Conservation (phyloP, 345 rosid species). For the Melastoma malabathricum region DNA sequence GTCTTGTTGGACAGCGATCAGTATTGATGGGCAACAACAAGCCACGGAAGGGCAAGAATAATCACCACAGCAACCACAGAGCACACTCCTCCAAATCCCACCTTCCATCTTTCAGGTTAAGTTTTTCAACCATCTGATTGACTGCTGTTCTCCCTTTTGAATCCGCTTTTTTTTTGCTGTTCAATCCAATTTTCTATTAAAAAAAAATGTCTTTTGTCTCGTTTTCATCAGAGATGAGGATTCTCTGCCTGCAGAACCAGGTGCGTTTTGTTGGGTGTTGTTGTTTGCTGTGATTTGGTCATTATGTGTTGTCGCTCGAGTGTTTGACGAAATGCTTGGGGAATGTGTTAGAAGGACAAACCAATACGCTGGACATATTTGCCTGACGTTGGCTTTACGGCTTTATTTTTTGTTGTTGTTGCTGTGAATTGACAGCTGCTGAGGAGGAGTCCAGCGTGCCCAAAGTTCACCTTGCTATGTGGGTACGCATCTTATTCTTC, state of each 20-base stretch:
- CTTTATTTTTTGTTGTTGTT: neutral
- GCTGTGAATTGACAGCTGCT: slow-evolving; percentile 20
- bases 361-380: too few relatives aligned
- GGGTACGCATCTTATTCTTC: slow-evolving; percentile 40
- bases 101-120: slow-evolving; percentile 19
- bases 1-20: neutral
- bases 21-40: slow-evolving; percentile 39
- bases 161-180: neutral
- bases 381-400: too few relatives aligned
- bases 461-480: slow-evolving; percentile 79
- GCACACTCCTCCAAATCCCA: slow-evolving; percentile 36
- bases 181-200: neutral
- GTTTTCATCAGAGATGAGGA: slow-evolving; percentile 39
- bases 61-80: slow-evolving; percentile 15
- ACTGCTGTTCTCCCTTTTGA: too few relatives aligned
- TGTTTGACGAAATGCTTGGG: slow-evolving; percentile 15
- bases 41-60: slow-evolving; percentile 28
- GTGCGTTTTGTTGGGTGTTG: slow-evolving; percentile 9
- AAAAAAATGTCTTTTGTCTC: neutral
- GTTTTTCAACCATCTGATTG: neutral
- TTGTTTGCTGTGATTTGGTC: neutral
- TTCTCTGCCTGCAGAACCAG: slow-evolving; percentile 42
- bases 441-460: slow-evolving; percentile 43
- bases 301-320: neutral
- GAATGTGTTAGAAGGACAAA: neutral